Conservation (phyloP, 1,284 basidiomycete genomes). For the Ganoderma lingzhi region DNA sequence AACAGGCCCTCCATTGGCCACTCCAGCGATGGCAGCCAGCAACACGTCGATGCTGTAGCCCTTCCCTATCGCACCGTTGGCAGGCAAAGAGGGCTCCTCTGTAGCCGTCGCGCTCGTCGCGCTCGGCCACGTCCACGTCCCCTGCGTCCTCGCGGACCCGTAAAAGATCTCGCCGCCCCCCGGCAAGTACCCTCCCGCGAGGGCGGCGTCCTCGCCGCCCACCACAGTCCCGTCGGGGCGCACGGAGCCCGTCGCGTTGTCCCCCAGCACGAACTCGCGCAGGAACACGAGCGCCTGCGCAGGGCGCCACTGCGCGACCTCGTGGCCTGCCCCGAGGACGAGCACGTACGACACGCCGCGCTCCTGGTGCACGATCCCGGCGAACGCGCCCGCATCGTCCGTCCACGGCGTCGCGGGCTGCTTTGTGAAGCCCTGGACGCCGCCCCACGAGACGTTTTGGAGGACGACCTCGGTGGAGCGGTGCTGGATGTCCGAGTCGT, state of each 20-base stretch:
- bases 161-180: slow-evolving; percentile 40
- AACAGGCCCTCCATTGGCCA: not conserved
- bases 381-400: slow-evolving; percentile 39
- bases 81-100: not conserved
- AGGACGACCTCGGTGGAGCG: slow-evolving; percentile 60
- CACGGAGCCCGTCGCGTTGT: slow-evolving; percentile 41
- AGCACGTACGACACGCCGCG: slow-evolving; percentile 43
- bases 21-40: not conserved
- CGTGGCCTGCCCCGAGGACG: slow-evolving; percentile 41
- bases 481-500: slow-evolving; percentile 39
- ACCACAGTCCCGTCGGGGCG: slow-evolving; percentile 22
- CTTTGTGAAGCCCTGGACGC: slow-evolving; percentile 70
- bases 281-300: slow-evolving; percentile 43
- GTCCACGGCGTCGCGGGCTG: slow-evolving; percentile 66
- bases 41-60: not conserved
- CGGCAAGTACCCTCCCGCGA: slow-evolving; percentile 53
- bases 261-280: slow-evolving; percentile 43
- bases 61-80: not conserved
- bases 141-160: slow-evolving; percentile 32
- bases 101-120: slow-evolving; percentile 47
- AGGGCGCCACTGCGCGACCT: slow-evolving; percentile 41
- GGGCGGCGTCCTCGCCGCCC: slow-evolving; percentile 60
- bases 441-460: slow-evolving; percentile 56
- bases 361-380: slow-evolving; percentile 45
- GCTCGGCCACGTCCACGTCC: slow-evolving; percentile 37